These are phyloP conservation scores for Oryza rufipogon DNA, from an alignment of 176 grass and related monocot species.

Conservation along the genomic window DNA sequence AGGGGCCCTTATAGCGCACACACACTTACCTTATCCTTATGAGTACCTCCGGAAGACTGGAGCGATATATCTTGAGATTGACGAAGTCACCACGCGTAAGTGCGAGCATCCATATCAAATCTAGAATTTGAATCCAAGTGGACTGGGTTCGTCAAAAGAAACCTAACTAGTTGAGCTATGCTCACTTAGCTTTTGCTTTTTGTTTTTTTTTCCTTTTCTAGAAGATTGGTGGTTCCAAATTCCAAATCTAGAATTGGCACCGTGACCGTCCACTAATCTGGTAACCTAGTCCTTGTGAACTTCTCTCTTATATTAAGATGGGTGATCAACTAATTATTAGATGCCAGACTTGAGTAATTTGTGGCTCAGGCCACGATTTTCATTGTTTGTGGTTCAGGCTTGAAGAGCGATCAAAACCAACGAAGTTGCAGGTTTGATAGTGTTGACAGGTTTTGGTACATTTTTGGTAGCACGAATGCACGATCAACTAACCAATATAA, in stretches of 20 bases:
- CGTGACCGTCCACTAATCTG: neutral
- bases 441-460: neutral
- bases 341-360: no score
- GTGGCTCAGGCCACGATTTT: neutral
- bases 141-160: no score
- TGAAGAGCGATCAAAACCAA: neutral
- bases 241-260: neutral
- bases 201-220: neutral
- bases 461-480: neutral
- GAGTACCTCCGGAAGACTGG: no score
- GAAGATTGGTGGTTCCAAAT: neutral
- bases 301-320: neutral
- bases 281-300: neutral
- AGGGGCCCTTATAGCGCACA: no score
- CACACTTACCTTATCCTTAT: no score
- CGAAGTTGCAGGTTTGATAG: neutral
- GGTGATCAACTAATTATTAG: neutral
- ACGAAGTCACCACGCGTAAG: no score
- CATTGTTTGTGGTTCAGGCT: neutral
- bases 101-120: no score
- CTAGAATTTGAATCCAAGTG: no score
- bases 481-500: neutral
- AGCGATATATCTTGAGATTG: no score
- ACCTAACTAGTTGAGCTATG: no score
- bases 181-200: neutral